Base-by-base conservation (phyloP, 2,329 filamentous ascomycete genomes). In the Paecilomyces sp. region DNA sequence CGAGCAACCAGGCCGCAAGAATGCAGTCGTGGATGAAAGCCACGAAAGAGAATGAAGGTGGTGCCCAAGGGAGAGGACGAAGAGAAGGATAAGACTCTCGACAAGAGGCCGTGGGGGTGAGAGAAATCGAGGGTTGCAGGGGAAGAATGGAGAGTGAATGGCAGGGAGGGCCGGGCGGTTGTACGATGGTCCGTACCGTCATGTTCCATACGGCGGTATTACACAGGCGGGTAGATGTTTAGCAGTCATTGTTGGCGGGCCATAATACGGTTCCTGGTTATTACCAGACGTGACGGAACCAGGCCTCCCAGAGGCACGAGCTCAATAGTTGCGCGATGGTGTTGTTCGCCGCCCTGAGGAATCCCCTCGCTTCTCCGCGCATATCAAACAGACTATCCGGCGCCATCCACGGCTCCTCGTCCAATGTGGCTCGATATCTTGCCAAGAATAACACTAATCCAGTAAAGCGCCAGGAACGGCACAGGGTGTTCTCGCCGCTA, bases 1-100 rank as follows among this genome's bases (percentile, higher is more conserved):
- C 71, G 68, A 71, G 70, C 67, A 67, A 67, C 71, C 67, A 68
- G 66, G 67, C 66, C 62, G 63, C 65, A 64, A 57, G 58, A 67
- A 61, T 25, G 50, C 34, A 59, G 24, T 36, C 51, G 57, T 62
- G 60, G 58, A 22, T 36, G 55, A 57, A 31, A 47, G 51, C 55
- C 58, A 63, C 53, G 53, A 54, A 36, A 56, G 55, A 31, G 54
- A 58, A 57, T 22, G 33, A 62, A 58, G 56, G 59, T 54, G 53
- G 58, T 62, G 62, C 57, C 62, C 60, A 54, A 33, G 53, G 63
- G 59, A 61, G 62, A 60, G 52, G 53, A 57, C 59, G 60, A 62
- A 56, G 59, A 55, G 56, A 51, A 57, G 25, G 50, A 58, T 53
- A 61, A 12, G 51, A 51, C 25, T 28, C 25, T 3, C 9, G 25